Conservation (phyloP, 2,329 filamentous ascomycete species). For the Fusarium musae region DNA sequence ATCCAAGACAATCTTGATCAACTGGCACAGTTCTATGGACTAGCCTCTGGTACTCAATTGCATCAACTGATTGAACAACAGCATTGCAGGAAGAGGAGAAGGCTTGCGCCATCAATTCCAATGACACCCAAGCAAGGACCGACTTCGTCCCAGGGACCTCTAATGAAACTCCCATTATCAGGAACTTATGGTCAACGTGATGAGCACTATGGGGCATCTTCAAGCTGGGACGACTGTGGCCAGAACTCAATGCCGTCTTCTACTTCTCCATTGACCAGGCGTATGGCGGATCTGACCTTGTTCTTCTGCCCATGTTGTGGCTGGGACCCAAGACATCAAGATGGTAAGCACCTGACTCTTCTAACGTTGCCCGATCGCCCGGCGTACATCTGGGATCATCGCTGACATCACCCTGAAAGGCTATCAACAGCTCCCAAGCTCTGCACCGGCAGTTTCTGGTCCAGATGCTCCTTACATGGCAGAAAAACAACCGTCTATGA, state of each 20-base stretch:
- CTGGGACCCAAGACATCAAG: constrained; percentile 41
- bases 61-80: constrained; percentile 44
- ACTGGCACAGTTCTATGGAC: constrained; percentile 47
- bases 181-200: constrained; percentile 37
- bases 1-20: constrained; percentile 44
- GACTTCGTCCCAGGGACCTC: constrained; percentile 42
- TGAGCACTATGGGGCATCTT: constrained; percentile 34
- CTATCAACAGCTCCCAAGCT: constrained; percentile 48
- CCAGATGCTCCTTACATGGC: constrained; percentile 48
- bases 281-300: constrained; percentile 45
- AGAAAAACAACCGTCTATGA: constrained; percentile 44
- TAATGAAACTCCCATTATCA: constrained; percentile 47
- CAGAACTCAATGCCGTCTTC: constrained; percentile 40
- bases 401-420: constrained; percentile 43
- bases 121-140: constrained; percentile 46
- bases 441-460: constrained; percentile 44
- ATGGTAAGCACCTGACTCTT: constrained; percentile 45
- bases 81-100: constrained; percentile 49
- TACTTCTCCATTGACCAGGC: constrained; percentile 42
- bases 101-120: constrained; percentile 43
- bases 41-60: constrained; percentile 46
- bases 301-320: constrained; percentile 50
- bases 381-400: neutral
- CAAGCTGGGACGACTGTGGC: constrained; percentile 38
- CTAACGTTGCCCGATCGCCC: neutral